Evolutionary conservation across 2,329 filamentous ascomycete species (phyloP).

Genomic region (Lasiodiplodia citricola): DNA sequence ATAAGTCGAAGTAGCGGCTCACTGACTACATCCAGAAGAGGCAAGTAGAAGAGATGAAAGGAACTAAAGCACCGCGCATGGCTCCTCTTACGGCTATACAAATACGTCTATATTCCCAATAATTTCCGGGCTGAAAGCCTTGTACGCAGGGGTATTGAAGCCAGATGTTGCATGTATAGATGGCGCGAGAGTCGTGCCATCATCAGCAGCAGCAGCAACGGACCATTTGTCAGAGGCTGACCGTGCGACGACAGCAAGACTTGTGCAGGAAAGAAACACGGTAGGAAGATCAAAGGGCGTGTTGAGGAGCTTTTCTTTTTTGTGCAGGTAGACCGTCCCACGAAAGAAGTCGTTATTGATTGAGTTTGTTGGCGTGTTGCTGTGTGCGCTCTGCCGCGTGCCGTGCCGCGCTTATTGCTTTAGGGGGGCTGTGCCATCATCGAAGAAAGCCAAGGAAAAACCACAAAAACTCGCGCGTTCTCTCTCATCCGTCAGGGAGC

Average conservation of each 20-base stretch:
- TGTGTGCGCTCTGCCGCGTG: slow-evolving; percentile 10
- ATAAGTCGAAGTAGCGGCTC: slow-evolving; percentile 11
- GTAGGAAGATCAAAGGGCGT: background rate
- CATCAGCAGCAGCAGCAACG: slow-evolving; percentile 14
- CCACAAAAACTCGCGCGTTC: background rate
- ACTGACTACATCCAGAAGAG: slow-evolving; percentile 2
- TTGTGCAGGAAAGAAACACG: background rate
- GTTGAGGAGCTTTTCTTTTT: background rate
- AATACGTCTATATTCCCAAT: slow-evolving; percentile 17
- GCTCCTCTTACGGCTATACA: slow-evolving; percentile 7
- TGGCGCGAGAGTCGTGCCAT: slow-evolving; percentile 16
- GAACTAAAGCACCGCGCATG: slow-evolving; percentile 1
- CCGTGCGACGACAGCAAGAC: slow-evolving; percentile 10
- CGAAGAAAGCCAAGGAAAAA: slow-evolving; percentile 16
- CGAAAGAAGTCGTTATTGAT: slow-evolving; percentile 20
- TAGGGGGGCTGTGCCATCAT: slow-evolving; percentile 12
- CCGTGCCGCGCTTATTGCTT: slow-evolving; percentile 16
- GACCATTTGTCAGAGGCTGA: slow-evolving; percentile 7
- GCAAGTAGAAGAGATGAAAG: slow-evolving; percentile 1
- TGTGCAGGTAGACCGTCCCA: slow-evolving; percentile 16
- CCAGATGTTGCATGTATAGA: slow-evolving; percentile 1
- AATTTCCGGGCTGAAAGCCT: background rate
- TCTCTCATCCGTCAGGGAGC: background rate
- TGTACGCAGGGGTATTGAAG: slow-evolving; percentile 14
- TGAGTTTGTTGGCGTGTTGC: slow-evolving; percentile 10